Base-by-base conservation (phyloP, 225 moss, liverwort and hornwort genomes). In the Ulota crispa region DNA sequence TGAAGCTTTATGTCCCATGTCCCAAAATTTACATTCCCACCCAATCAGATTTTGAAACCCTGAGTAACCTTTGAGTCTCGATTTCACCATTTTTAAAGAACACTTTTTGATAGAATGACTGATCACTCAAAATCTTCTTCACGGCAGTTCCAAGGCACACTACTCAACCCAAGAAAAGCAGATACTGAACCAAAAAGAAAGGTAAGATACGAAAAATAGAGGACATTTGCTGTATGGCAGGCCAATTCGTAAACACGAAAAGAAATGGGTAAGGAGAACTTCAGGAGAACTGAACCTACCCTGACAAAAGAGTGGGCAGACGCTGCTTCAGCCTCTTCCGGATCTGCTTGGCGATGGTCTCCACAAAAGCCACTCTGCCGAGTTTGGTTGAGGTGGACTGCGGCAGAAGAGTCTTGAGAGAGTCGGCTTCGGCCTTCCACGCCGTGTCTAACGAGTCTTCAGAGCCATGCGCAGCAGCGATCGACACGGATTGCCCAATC, bases 401-500 rank as follows among this genome's bases (percentile, higher is more conserved):
- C 72, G 78, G 63, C 50, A 98, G 61, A 43, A 98, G 81, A 64
- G 93, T 88, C 82, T 92, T 92, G 60, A 98, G 87, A 26, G 93
- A 91, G 59, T 98, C 95, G 71, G 86, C 86, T 80, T 98, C 97
- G 67, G 97, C 97, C 87, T 79, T 94, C 97, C 97, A 97, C 14
- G 95, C 95, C 47, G 97, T 91, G 65, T 94, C 95, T 75, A 98
- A 82, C 15, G 95, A 95, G 83, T 95, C 97, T 71, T 95, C 95
- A 37, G 92, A 80, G 45, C 93, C 92, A 76, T 95, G 97, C 42
- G 95, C 95, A 30, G 95, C 94, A 50, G 97, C 93, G 82, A 95
- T 94, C 47, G 97, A 94, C 26, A 95, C 94, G 3, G 97, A 98
- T 43, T 98, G 97, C 52, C 97, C 97, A 66, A 98, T 98, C 82